Evolutionary conservation across 75 land plant genomes (phyloP).

Genomic region (Chamaecyparis obtusa): DNA sequence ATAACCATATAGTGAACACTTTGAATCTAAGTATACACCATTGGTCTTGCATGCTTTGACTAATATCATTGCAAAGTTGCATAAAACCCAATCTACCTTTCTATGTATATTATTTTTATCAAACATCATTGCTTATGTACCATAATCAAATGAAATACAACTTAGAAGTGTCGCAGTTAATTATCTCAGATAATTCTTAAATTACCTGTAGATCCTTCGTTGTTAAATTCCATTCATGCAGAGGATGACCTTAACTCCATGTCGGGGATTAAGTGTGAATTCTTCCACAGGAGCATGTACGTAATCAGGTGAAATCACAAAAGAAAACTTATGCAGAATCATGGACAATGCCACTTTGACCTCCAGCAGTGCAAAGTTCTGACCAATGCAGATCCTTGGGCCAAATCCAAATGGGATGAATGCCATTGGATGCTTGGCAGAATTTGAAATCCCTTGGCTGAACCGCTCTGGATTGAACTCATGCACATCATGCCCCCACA

Average conservation of each 20-base stretch:
- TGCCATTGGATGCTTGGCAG: slow-evolving; percentile 18
- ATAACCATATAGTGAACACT: too few relatives aligned
- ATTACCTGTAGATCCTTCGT: background rate
- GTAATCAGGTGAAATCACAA: slow-evolving; percentile 24
- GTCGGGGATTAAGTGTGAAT: slow-evolving; percentile 16
- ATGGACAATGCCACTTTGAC: slow-evolving; percentile 25
- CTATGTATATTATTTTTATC: too few relatives aligned
- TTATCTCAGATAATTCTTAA: background rate
- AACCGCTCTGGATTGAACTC: slow-evolving; percentile 35
- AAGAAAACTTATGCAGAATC: slow-evolving; percentile 19
- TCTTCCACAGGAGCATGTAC: slow-evolving; percentile 16
- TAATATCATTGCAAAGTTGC: too few relatives aligned
- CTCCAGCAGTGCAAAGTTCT: slow-evolving; percentile 29
- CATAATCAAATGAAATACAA: background rate
- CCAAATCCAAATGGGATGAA: slow-evolving; percentile 36
- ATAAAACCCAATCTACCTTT: too few relatives aligned
- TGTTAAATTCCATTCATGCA: background rate
- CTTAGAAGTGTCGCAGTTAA: background rate
- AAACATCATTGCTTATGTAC: background rate
- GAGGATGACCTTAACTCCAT: slow-evolving; percentile 22
- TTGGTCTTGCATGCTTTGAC: too few relatives aligned
- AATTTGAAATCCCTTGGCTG: slow-evolving; percentile 27
- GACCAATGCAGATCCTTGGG: slow-evolving; percentile 35
- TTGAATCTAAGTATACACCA: too few relatives aligned
- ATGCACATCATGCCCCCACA: slow-evolving; percentile 32